phyloP scores from a whole-genome alignment of 345 rosid genomes.

The Toxicodendron radicans region DNA sequence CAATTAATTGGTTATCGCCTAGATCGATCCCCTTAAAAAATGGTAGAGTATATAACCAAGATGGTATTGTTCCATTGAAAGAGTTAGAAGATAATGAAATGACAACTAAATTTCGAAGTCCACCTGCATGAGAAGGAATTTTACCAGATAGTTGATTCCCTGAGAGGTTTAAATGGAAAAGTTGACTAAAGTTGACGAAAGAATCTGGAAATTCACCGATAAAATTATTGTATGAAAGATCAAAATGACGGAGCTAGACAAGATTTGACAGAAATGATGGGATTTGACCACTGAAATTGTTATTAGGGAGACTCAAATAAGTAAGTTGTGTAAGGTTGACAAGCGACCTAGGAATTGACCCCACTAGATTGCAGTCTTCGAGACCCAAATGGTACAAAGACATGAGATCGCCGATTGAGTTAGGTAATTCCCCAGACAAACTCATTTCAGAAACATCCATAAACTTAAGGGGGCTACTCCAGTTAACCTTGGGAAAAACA shows the following conservation, averaged over 20 bases:
- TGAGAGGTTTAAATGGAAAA: neutral
- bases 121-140: neutral
- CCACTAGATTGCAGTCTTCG: neutral
- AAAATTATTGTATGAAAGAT: neutral
- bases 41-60: slow-evolving; percentile 19
- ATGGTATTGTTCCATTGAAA: slow-evolving; percentile 21
- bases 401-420: neutral
- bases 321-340: slow-evolving; percentile 1
- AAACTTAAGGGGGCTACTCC: neutral
- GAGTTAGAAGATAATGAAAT: slow-evolving; percentile 3
- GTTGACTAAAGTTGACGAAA: neutral
- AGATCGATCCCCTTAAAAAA: neutral
- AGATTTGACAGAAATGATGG: slow-evolving; percentile 17
- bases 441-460: neutral
- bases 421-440: neutral
- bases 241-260: neutral
- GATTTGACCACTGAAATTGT: slow-evolving; percentile 23
- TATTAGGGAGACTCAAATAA: neutral
- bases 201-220: slow-evolving; percentile 25
- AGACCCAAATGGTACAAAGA: neutral
- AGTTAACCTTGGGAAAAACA: slow-evolving; percentile 7
- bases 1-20: neutral
- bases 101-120: neutral
- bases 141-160: neutral
- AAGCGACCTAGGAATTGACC: slow-evolving; percentile 1